Evolutionary conservation across 768 basidiomycete species (phyloP), one percentile per base, ranked within the genome.

Genomic region (Thelephora ganbajun): DNA sequence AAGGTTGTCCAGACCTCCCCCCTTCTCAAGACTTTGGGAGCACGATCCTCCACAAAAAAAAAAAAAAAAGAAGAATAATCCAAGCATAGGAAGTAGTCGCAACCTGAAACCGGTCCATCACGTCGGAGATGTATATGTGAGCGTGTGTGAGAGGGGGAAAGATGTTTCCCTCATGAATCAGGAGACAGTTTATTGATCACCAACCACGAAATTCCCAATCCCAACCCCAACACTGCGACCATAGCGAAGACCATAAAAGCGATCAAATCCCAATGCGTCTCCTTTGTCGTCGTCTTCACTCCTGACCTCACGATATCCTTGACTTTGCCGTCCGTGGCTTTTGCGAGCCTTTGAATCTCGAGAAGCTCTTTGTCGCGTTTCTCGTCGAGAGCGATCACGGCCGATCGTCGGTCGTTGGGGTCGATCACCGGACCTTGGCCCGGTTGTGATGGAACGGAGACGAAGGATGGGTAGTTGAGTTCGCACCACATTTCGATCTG

Each of bases 401-500:
- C 61, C 2, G 78, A 69, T 14, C 85, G 78, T 12, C 76, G 69
- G 59, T 87, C 83, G 20, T 56, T 41, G 2, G 68, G 57, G 59
- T 81, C 65, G 52, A 76, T 68, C 2, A 62, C 54, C 14, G 16
- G 39, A 22, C 39, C 39, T 41, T 22, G 18, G 14, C 39, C 37
- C 30, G 51, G 41, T 3, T 26, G 26, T 33, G 45, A 26, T 34
- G 42, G 35, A 55, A 74, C 53, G 5, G 62, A 61, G 39, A 99
- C 76, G 69, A 94, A 96, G 2, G 91, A 88, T 2, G 94, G 94
- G 67, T 88, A 99, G 63, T 93, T 73, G 55, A 81, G 84, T 63
- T 97, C 94, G 49, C 69, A 79, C 94, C 94, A 98, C 64, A 81
- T 78, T 56, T 97, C 93, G 61, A 98, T 88, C 89, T 82, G 56